Base-by-base conservation (phyloP, 495 filamentous ascomycete species). In the Hypoxylon perforatum region DNA sequence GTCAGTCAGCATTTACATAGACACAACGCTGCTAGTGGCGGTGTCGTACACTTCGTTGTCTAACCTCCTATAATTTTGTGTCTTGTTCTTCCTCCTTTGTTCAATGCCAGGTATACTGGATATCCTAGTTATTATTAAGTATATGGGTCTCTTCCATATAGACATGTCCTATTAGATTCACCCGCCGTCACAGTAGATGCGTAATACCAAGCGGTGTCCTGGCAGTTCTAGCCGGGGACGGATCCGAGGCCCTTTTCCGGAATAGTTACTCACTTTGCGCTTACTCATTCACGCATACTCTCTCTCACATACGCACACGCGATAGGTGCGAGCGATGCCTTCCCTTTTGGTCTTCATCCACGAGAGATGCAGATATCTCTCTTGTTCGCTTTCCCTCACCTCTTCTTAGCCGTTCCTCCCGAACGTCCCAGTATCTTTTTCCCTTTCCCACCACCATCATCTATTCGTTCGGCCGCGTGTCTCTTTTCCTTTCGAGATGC, bases 111-210 rank as follows among this genome's bases (percentile, higher is more conserved):
- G 22, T 30, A 42, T n/a, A 38, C 12, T 38, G 35, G 39, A 35
- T 30, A 42, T 30, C 45, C 17, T 21, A 12, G 23, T 49, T 17
- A 19, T 36, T 22, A 38, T 12, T 38, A 38, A 39, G 33, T 49
- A 59, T 48, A 57, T 45, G 19, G 42, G 39, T 36, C 22, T 48
- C 39, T 25, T 11, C 10, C 2, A 5, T n/a, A 12, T 38, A 11
- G 25, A 35, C 36, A 47, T 57, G 44, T 45, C 25, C 41, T 25
- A 47, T 9, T 45, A 47, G 11, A 17, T 36, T 49, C 35, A 3
- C 15, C 35, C n/a, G 22, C 23, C 41, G 25, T 33, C 44, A 39
- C 21, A 15, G 33, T n/a, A n/a, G 11, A 35, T 22, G 30, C 42
- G 41, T 12, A 42, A n/a, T 42, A 15, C 39, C 39, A 17, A 42